Base-by-base conservation (phyloP, 805 yeast species). In the Ogataea minuta region DNA sequence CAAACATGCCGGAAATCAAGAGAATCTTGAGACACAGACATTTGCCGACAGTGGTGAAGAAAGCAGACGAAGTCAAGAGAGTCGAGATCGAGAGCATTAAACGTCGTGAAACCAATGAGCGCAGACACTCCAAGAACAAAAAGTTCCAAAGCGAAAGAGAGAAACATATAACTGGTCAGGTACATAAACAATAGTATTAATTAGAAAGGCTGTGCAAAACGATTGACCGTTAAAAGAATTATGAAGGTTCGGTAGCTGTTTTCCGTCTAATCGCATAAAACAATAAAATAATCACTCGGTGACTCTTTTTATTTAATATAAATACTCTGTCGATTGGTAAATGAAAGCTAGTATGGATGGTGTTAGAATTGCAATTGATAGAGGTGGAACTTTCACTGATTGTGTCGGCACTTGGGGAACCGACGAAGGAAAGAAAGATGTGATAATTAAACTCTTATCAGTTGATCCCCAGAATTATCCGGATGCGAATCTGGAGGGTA, bases 311-410 rank as follows among this genome's bases (percentile, higher is more conserved):
- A 5, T 19, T 5, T 5, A 6, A 19, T 19, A 19, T 19, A 19
- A 19, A 19, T 19, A 19, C 21, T 19, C 8, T 19, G 21, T 19
- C 5, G 8, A 6, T 19, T 8, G 21, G 8, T 6, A 19, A 19
- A 6, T 23, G 19, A 11, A 17, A 27, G 7, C 19, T 7, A 28
- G 14, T n/a, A 51, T 51, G 50, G 20, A 36, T 10, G 43, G 45
- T n/a, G 56, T 63, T 31, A 60, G 64, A 44, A 70, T 72, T 12
- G 74, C 77, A 5, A 67, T 72, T 29, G 76, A 73, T 35, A 52
- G 91, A 47, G 97, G 97, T 47, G 97, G 97, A 41, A 90, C 97
- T 0, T 89, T 89, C 67, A 87, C 96, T 0, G 97, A 87, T 54
- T 71, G 83, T 62, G 63, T 79, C 39, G 75, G 73, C 9, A 70